Evolutionary conservation across 2,329 filamentous ascomycete genomes (phyloP).

Genomic region (Juglanconis oblonga): DNA sequence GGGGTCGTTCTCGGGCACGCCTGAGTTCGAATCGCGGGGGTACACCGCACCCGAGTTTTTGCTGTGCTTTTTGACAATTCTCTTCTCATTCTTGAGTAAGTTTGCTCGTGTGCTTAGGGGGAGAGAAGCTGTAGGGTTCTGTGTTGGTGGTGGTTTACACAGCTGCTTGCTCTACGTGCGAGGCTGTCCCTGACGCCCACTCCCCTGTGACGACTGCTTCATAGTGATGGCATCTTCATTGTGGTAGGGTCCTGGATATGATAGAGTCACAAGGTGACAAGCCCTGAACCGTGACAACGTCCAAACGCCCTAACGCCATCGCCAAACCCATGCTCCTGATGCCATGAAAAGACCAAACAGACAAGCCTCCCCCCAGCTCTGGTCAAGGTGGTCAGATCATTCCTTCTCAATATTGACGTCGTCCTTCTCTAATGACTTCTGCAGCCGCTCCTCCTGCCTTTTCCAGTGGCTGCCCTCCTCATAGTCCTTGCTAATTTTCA

Average conservation of each 20-base stretch:
- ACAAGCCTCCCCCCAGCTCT: not conserved
- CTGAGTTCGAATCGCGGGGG: too few species aligned
- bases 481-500: constrained; percentile 84
- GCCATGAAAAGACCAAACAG: not conserved
- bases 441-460: constrained; percentile 70
- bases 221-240: too few species aligned
- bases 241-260: not conserved
- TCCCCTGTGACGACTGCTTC: not conserved
- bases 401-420: constrained; percentile 21
- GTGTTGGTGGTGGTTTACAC: too few species aligned
- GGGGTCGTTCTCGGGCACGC: too few species aligned
- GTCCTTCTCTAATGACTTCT: constrained; percentile 41
- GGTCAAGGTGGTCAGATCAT: not conserved
- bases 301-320: not conserved
- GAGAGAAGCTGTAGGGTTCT: too few species aligned
- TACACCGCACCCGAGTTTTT: too few species aligned
- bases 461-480: constrained; percentile 85
- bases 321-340: not conserved
- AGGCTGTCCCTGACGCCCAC: too few species aligned
- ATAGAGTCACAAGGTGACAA: not conserved
- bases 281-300: not conserved
- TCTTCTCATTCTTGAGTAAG: too few species aligned
- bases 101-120: too few species aligned
- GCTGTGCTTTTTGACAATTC: too few species aligned
- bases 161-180: too few species aligned